Conservation (phyloP, 2,329 filamentous ascomycete species). For the Phyllachora maydis region DNA sequence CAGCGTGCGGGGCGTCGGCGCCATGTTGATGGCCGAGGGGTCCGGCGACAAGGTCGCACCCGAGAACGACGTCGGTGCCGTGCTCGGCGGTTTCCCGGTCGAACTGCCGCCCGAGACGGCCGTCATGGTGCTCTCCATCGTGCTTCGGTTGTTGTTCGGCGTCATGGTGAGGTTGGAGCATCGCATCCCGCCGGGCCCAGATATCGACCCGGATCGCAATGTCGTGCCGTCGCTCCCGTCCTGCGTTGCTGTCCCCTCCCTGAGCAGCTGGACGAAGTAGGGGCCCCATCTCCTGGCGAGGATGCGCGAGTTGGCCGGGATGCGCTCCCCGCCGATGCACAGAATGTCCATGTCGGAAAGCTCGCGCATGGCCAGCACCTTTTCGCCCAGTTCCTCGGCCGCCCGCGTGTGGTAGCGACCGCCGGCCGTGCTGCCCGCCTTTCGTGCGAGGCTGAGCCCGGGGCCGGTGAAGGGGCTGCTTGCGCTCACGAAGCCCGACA, state of each 20-base stretch:
- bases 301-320: slow-evolving; percentile 83
- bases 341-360: slow-evolving; percentile 93
- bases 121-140: slow-evolving; percentile 23
- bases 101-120: slow-evolving; percentile 13
- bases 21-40: slow-evolving; percentile 26
- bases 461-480: slow-evolving; percentile 46
- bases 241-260: slow-evolving; percentile 55
- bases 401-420: slow-evolving; percentile 57
- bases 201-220: slow-evolving; percentile 33
- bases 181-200: slow-evolving; percentile 32
- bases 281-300: slow-evolving; percentile 81
- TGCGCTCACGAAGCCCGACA: slow-evolving; percentile 68
- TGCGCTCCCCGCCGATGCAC: slow-evolving; percentile 74
- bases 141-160: slow-evolving; percentile 34
- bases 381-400: slow-evolving; percentile 69
- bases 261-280: slow-evolving; percentile 81
- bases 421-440: slow-evolving; percentile 45
- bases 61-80: slow-evolving; percentile 21
- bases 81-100: slow-evolving; percentile 17
- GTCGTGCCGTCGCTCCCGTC: slow-evolving; percentile 59
- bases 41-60: slow-evolving; percentile 17
- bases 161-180: slow-evolving; percentile 80
- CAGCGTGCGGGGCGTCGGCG: slow-evolving; percentile 34
- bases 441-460: slow-evolving; percentile 33
- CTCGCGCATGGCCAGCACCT: slow-evolving; percentile 62